Percentiles rank a stretch among this genome's conserved stretches.
These are phyloP conservation scores for Ceratobasidium sp. DNA, from an alignment of 1,284 basidiomycete species.

Conservation along the genomic window DNA sequence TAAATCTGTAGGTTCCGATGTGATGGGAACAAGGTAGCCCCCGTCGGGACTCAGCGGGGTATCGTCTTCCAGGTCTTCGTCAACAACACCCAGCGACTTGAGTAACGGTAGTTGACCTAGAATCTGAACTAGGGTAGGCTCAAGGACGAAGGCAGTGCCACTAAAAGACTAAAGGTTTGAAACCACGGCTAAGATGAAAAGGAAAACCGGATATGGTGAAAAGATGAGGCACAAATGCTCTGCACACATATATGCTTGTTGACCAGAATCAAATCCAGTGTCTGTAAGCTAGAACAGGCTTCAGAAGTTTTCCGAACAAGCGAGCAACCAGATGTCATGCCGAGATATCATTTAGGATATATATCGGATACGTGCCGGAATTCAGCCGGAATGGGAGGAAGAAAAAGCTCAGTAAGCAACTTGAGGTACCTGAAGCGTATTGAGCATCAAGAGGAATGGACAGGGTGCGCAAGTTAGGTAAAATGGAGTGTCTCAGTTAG, in stretches of 20 bases:
- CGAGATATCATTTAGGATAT: too few species aligned
- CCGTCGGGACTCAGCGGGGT: too few species aligned
- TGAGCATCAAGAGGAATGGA: too few species aligned
- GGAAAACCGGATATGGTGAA: not conserved
- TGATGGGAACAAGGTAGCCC: not conserved
- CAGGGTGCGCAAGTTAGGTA: too few species aligned
- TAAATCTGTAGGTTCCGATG: not conserved
- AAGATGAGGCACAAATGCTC: not conserved
- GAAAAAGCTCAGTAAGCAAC: not conserved
- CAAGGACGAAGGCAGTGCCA: not conserved
- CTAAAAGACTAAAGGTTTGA: constrained; percentile 1
- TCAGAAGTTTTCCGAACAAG: not conserved
- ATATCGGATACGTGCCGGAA: not conserved
- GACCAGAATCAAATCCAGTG: constrained; percentile 5
- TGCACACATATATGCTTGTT: too few species aligned
- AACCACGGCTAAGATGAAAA: not conserved
- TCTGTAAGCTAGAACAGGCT: not conserved
- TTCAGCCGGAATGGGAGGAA: not conserved
- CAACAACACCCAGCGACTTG: not conserved
- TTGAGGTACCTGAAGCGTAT: too few species aligned
- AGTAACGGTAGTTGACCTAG: constrained; percentile 1
- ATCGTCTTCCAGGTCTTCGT: not conserved
- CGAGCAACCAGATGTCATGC: too few species aligned
- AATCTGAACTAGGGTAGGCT: not conserved
- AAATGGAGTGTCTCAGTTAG: too few species aligned